These are phyloP conservation scores for Spiraea crenata DNA, from an alignment of 331 rosid species.

Conservation along the genomic window DNA sequence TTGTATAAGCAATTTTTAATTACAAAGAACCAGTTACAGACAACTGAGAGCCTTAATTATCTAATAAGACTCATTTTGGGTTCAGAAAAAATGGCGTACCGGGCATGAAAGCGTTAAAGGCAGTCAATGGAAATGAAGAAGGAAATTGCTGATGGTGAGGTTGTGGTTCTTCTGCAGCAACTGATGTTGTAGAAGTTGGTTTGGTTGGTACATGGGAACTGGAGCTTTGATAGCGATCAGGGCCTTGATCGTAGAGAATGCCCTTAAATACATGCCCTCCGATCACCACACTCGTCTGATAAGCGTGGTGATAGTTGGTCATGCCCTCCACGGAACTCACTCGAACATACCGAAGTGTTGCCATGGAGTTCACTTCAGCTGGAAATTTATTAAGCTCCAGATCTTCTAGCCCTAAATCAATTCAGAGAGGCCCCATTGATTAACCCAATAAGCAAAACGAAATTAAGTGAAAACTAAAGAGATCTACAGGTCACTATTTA, in stretches of 20 bases:
- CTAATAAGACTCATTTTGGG: neutral
- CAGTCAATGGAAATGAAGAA: slow-evolving; percentile 21
- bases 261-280: slow-evolving; percentile 66
- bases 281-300: slow-evolving; percentile 51
- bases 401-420: slow-evolving; percentile 29
- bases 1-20: no score
- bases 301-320: slow-evolving; percentile 40
- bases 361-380: slow-evolving; percentile 36
- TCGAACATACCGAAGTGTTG: slow-evolving; percentile 42
- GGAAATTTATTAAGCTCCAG: slow-evolving; percentile 40
- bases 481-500: no score
- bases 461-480: neutral
- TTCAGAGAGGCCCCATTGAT: neutral
- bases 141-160: slow-evolving; percentile 5
- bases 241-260: slow-evolving; percentile 61
- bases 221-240: slow-evolving; percentile 25
- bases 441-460: neutral
- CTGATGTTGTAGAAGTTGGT: slow-evolving; percentile 24
- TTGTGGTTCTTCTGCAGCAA: slow-evolving; percentile 11
- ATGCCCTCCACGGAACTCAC: slow-evolving; percentile 45
- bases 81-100: slow-evolving; percentile 46
- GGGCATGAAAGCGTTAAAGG: slow-evolving; percentile 34
- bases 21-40: slow-evolving; percentile 1
- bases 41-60: neutral
- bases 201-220: slow-evolving; percentile 2